Conservation (phyloP, 345 rosid species). For the Syzygium jambos region DNA sequence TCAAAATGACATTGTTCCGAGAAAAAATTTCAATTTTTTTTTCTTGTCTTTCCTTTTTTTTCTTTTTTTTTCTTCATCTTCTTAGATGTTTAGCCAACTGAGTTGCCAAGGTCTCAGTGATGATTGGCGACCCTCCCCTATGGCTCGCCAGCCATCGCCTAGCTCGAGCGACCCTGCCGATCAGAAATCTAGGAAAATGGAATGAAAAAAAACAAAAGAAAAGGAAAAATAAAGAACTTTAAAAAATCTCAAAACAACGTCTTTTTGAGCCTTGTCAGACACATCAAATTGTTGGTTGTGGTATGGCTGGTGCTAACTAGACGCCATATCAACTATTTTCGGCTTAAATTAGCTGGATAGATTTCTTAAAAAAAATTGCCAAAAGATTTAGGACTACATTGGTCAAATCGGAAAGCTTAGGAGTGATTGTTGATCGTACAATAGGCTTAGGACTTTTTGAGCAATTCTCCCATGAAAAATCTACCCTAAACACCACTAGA, state of each 20-base stretch:
- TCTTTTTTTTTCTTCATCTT: too few species aligned
- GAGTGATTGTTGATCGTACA: neutral
- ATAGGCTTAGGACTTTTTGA: neutral
- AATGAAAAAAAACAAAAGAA: neutral
- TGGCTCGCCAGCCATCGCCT: too few species aligned
- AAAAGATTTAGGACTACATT: neutral
- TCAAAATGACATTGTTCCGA: too few species aligned
- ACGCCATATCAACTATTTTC: neutral
- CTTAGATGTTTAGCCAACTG: too few species aligned
- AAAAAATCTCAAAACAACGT: too few species aligned
- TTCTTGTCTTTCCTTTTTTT: too few species aligned
- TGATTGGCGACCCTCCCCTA: too few species aligned
- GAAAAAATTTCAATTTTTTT: too few species aligned
- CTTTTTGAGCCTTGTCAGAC: neutral
- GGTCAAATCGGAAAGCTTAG: neutral
- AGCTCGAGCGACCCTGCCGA: too few species aligned
- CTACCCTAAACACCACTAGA: neutral
- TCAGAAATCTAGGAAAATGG: too few species aligned
- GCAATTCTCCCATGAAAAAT: neutral
- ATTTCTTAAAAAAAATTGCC: neutral
- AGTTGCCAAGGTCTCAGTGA: too few species aligned
- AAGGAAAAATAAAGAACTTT: too few species aligned
- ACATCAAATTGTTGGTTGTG: neutral
- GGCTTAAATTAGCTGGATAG: neutral
- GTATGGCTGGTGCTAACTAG: accelerated